Evolutionary conservation across 148 eudicot species (phyloP).

Genomic region (Persicaria tinctoria): DNA sequence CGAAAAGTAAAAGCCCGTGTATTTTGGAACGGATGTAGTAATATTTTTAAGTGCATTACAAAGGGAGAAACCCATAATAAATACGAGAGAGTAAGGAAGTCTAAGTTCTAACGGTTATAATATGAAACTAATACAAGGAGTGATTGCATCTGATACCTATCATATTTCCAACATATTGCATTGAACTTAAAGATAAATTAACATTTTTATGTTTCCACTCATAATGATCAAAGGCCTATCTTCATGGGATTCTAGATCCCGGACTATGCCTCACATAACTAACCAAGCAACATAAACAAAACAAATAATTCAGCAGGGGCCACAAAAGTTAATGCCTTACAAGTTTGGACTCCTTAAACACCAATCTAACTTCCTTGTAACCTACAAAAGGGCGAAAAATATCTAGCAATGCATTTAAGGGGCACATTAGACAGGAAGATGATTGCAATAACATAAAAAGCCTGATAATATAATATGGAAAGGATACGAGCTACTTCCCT

Average conservation of each 20-base stretch:
- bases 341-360: constrained; percentile 61
- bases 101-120: too few species aligned
- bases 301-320: background rate
- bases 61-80: too few species aligned
- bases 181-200: background rate
- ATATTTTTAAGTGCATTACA: too few species aligned
- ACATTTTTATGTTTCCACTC: background rate
- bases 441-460: constrained; percentile 3
- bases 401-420: constrained; percentile 33
- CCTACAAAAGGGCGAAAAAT: constrained; percentile 86
- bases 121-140: too few species aligned
- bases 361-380: constrained; percentile 70
- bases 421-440: background rate
- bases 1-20: too few species aligned
- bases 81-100: too few species aligned
- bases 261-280: background rate
- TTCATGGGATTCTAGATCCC: background rate
- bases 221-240: background rate
- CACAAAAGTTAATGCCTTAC: constrained; percentile 34
- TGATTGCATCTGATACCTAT: too few species aligned
- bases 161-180: background rate
- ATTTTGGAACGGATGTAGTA: too few species aligned
- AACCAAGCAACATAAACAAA: background rate
- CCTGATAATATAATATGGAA: constrained; percentile 10
- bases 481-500: constrained; percentile 94